Evolutionary conservation across 164 flowering plant genomes (phyloP).

Genomic region (Berberis vulgaris): DNA sequence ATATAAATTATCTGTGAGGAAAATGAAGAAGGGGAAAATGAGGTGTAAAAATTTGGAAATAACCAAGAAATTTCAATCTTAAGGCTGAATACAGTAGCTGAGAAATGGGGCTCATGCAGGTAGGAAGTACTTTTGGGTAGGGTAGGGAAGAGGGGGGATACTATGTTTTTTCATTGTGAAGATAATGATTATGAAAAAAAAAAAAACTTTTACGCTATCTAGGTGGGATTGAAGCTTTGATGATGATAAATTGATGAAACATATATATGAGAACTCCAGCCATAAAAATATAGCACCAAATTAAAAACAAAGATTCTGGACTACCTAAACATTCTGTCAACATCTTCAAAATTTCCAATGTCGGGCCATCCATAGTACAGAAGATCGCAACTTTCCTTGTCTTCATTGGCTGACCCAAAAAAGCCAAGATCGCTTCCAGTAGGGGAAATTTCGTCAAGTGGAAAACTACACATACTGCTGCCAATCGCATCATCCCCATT

Average conservation of each 20-base stretch:
- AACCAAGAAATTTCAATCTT: too few species aligned
- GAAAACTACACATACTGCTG: conserved; percentile 28
- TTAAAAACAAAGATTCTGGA: not conserved
- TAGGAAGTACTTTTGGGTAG: too few species aligned
- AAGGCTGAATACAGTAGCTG: too few species aligned
- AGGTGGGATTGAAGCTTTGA: not conserved
- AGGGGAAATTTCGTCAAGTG: conserved; percentile 34
- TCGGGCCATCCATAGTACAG: conserved; percentile 66
- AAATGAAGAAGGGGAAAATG: not conserved
- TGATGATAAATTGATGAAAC: not conserved
- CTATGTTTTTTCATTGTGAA: too few species aligned
- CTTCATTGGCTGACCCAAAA: conserved; percentile 32
- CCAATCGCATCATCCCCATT: conserved; percentile 28
- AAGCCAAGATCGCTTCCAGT: conserved; percentile 41
- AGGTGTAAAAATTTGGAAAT: too few species aligned
- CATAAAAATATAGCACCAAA: too few species aligned
- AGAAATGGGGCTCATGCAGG: too few species aligned
- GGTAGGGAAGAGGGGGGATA: too few species aligned
- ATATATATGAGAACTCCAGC: not conserved
- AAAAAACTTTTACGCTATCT: not conserved
- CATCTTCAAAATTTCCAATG: conserved; percentile 77
- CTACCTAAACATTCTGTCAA: conserved; percentile 81
- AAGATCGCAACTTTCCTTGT: conserved; percentile 39
- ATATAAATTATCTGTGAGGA: not conserved
- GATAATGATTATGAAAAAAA: not conserved